These are phyloP conservation scores for Discostella stelligeroides DNA, from an alignment of 108 stramenopile species.

Conservation along the genomic window DNA sequence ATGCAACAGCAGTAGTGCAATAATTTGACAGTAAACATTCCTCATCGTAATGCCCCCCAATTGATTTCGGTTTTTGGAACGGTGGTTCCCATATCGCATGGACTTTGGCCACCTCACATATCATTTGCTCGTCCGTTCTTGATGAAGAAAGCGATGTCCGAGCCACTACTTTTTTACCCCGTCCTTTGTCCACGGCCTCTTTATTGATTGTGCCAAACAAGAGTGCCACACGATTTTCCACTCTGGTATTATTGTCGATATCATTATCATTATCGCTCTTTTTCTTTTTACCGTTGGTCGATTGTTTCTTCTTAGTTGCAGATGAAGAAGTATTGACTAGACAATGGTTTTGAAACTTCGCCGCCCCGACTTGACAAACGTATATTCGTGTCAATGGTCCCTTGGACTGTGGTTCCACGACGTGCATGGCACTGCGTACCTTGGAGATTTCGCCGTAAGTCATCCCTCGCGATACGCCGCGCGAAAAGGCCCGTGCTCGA, in stretches of 20 bases:
- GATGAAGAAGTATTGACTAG: conserved; percentile 26
- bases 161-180: conserved; percentile 51
- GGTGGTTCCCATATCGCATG: conserved; percentile 84
- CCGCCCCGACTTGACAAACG: conserved; percentile 73
- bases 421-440: conserved; percentile 66
- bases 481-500: conserved; percentile 49
- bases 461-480: conserved; percentile 49
- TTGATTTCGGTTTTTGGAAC: conserved; percentile 38
- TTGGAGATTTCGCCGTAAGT: conserved; percentile 69
- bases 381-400: conserved; percentile 73
- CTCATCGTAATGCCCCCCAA: conserved; percentile 41
- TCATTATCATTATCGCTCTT: no score
- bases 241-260: no score
- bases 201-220: conserved; percentile 77
- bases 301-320: no score
- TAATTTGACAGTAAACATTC: conserved; percentile 29
- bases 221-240: conserved; percentile 62
- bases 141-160: conserved; percentile 78
- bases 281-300: no score
- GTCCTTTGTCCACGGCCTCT: conserved; percentile 62
- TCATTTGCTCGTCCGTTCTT: conserved; percentile 57
- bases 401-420: conserved; percentile 73
- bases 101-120: conserved; percentile 83
- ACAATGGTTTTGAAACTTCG: conserved; percentile 75
- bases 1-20: conserved; percentile 1